Evolutionary conservation across 805 yeast genomes (phyloP), one percentile per base, ranked within the genome.

Genomic region (Nakazawaea molendinolei): DNA sequence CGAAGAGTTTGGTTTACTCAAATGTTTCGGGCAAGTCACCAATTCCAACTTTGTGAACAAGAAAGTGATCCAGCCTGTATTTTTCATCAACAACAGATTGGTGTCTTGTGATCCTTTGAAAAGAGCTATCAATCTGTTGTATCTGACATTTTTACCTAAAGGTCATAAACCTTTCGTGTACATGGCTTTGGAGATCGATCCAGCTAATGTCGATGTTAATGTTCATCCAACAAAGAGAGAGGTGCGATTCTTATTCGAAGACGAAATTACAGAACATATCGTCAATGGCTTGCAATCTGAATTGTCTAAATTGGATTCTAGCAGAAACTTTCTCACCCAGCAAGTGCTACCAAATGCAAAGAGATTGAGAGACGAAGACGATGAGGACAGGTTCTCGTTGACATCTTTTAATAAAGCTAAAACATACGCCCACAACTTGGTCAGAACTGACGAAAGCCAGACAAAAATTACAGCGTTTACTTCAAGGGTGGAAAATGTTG

Each of bases 141-240:
- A 77, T 50, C 65, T 76, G 14, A 57, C 70, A 3, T 84, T 72
- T 51, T 56, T 90, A 14, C 96, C 97, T 1, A 84, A 80, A 46
- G 94, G 94, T 0, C 66, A 65, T 29, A 74, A 69, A 45, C 81
- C 95, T 0, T 92, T 92, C 52, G 67, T 85, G 1, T 92, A 87
- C 55, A 40, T 92, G 35, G 67, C 84, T 32, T 53, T 92, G n/a
- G 61, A 62, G 14, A 74, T 92, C 2, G 62, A 67, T 16, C 84
- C 96, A 1, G 60, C 58, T 23, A 78, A 79, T 42, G 67, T 92
- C 6, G 98, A 92, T 54, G 97, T 92, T 12, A 92, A 92, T 52
- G 79, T 92, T 10, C 98, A 92, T 52, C 98, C 98, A 0, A 90
- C 97, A 0, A 92, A 92, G 48, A 69, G 90, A 40, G 97, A 90